Evolutionary conservation across 1,139 yeast species (phyloP).

Genomic region (Diutina neorugosa): DNA sequence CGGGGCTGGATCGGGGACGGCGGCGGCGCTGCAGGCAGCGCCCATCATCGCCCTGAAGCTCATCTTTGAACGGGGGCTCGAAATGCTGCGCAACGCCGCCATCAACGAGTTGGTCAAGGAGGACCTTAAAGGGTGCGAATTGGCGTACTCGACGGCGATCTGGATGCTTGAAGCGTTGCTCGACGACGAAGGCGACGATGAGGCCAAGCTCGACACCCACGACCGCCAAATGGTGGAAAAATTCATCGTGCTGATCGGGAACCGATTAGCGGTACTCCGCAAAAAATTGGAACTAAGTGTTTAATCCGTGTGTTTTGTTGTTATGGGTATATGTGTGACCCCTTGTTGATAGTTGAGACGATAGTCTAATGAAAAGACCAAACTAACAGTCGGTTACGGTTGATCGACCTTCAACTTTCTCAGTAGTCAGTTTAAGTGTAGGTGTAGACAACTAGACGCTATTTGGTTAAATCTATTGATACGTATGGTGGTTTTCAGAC

Average conservation of each 20-base stretch:
- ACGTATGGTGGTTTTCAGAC: no score
- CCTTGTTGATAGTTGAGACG: no score
- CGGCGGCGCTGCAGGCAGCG: background rate
- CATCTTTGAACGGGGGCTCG: constrained; percentile 85
- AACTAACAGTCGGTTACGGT: no score
- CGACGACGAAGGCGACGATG: constrained; percentile 34
- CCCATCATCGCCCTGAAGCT: constrained; percentile 63
- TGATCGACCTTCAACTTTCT: no score
- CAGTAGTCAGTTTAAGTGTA: no score
- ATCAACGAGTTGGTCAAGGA: constrained; percentile 71
- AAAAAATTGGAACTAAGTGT: constrained; percentile 18
- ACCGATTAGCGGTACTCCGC: constrained; percentile 49
- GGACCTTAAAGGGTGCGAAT: constrained; percentile 69
- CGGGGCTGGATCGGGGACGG: constrained; percentile 5
- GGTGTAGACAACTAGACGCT: no score
- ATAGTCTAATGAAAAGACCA: no score
- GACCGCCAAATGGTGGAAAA: constrained; percentile 68
- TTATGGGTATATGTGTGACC: background rate
- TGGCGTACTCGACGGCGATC: constrained; percentile 80
- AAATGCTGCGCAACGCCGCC: constrained; percentile 86
- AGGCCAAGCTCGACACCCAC: constrained; percentile 44
- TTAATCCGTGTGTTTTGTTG: background rate
- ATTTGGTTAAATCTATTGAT: no score
- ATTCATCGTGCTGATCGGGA: constrained; percentile 64
- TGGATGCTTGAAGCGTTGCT: constrained; percentile 91